Evolutionary conservation across 768 basidiomycete genomes (phyloP).

Genomic region (Lactifluus hygrophoroides): DNA sequence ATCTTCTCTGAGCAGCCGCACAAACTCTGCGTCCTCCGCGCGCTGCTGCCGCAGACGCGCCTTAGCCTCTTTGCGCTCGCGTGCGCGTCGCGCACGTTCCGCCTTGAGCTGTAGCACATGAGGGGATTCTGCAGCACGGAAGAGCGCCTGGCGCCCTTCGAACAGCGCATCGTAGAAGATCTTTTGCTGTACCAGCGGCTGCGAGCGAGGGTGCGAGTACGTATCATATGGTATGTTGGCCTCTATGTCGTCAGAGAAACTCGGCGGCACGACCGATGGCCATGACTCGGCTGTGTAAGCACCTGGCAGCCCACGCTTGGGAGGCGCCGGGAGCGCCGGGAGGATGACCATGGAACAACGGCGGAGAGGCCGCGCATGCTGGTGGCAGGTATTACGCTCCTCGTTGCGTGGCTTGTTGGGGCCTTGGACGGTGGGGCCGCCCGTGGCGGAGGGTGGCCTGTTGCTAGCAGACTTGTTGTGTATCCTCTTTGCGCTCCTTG

Average conservation of each 20-base stretch:
- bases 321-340: not conserved
- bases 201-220: too few species aligned
- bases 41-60: not conserved
- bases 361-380: not conserved
- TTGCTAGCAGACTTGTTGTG: not conserved
- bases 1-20: not conserved
- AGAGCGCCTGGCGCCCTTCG: not conserved
- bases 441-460: not conserved
- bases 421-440: not conserved
- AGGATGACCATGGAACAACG: not conserved
- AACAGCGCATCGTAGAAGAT: constrained; percentile 7
- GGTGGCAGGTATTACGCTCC: not conserved
- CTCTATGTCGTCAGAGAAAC: too few species aligned
- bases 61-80: not conserved
- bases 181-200: not conserved
- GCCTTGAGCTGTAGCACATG: not conserved
- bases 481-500: not conserved
- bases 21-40: not conserved
- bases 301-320: not conserved
- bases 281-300: not conserved
- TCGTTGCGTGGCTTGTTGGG: not conserved
- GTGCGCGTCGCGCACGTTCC: not conserved
- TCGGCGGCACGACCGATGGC: not conserved
- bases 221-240: too few species aligned
- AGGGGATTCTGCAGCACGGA: not conserved